phyloP scores from a whole-genome alignment of 345 rosid species.

The rapeseed (Brassica napus) region DNA sequence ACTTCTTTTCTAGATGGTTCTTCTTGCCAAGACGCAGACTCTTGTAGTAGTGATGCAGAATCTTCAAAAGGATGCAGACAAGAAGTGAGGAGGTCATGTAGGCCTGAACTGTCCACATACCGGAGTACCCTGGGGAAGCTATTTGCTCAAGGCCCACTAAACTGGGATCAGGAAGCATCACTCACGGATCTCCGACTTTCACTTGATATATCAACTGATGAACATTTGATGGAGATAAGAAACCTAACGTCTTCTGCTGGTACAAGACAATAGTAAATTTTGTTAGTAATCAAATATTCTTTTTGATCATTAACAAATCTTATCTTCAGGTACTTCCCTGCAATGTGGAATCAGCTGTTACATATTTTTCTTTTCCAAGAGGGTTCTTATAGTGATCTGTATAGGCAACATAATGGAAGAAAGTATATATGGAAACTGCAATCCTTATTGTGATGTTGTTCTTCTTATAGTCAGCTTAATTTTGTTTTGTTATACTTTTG shows the following conservation, averaged over 20 bases:
- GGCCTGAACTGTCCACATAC: constrained; percentile 63
- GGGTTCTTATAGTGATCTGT: constrained; percentile 33
- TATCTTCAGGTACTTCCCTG: constrained; percentile 38
- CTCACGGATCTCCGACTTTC: constrained; percentile 71
- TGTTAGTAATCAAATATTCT: constrained; percentile 25
- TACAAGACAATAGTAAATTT: constrained; percentile 41
- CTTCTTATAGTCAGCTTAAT: neutral
- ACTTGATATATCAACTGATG: constrained; percentile 74
- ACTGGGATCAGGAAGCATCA: constrained; percentile 79
- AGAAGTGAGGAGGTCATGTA: constrained; percentile 51
- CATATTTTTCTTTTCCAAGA: constrained; percentile 24
- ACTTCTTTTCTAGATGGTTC: constrained; percentile 31
- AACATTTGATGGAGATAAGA: constrained; percentile 71
- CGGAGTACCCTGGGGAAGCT: constrained; percentile 52
- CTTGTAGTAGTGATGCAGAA: constrained; percentile 52
- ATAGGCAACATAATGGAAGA: constrained; percentile 24
- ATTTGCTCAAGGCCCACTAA: constrained; percentile 67
- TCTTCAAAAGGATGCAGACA: constrained; percentile 32
- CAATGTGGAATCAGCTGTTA: constrained; percentile 32
- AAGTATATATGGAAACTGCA: constrained; percentile 33
- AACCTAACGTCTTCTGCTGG: constrained; percentile 57
- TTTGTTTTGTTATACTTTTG: constrained; percentile 7
- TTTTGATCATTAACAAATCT: constrained; percentile 28
- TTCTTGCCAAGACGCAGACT: constrained; percentile 36
- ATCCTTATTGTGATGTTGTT: constrained; percentile 8